These are phyloP conservation scores for Candida methanosorbosa DNA, from an alignment of 805 yeast species.

Conservation along the genomic window DNA sequence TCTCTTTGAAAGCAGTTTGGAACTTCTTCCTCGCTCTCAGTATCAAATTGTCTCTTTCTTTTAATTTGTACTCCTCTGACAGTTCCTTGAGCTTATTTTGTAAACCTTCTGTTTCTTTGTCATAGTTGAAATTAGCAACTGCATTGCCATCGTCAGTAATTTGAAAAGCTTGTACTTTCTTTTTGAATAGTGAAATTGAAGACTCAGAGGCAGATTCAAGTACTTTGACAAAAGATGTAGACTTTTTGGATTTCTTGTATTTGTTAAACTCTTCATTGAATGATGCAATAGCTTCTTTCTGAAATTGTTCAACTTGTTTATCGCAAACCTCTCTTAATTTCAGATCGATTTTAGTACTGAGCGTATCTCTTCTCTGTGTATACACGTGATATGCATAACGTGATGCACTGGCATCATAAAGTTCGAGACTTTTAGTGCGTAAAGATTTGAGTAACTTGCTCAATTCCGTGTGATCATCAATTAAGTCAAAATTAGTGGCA, in stretches of 20 bases:
- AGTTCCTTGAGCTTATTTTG: slow-evolving; percentile 20
- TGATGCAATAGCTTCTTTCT: slow-evolving; percentile 21
- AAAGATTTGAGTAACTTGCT: slow-evolving; percentile 36
- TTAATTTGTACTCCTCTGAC: slow-evolving; percentile 23
- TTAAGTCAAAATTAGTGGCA: slow-evolving; percentile 11
- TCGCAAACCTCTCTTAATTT: slow-evolving; percentile 36
- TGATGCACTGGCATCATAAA: slow-evolving; percentile 66
- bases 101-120: slow-evolving; percentile 25
- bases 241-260: slow-evolving; percentile 15
- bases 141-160: slow-evolving; percentile 21
- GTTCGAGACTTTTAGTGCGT: slow-evolving; percentile 35
- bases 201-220: slow-evolving; percentile 11
- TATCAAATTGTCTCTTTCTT: slow-evolving; percentile 34
- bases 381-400: slow-evolving; percentile 66
- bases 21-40: slow-evolving; percentile 38
- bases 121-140: slow-evolving; percentile 18
- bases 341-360: slow-evolving; percentile 39
- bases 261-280: slow-evolving; percentile 19
- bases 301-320: slow-evolving; percentile 29
- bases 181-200: background rate
- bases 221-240: slow-evolving; percentile 12
- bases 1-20: slow-evolving; percentile 37
- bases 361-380: slow-evolving; percentile 43
- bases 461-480: slow-evolving; percentile 23
- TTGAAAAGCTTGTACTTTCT: slow-evolving; percentile 19